These are phyloP conservation scores for Diaporthe caulivora DNA, from an alignment of 2,329 filamentous ascomycete species.

Conservation along the genomic window DNA sequence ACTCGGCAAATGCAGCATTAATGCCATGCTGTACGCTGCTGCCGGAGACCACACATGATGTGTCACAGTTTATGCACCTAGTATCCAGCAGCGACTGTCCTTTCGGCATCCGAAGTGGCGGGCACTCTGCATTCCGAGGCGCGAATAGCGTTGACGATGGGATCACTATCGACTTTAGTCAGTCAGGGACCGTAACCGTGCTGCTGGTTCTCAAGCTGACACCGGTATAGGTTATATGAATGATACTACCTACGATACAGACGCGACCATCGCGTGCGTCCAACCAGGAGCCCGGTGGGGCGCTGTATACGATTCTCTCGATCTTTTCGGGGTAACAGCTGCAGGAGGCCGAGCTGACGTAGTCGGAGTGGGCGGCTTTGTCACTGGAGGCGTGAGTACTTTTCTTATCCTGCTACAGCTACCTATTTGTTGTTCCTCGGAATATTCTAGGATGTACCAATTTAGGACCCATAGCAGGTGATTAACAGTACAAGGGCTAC, in stretches of 20 bases:
- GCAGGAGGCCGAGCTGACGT: conserved; percentile 44
- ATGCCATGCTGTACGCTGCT: conserved; percentile 6
- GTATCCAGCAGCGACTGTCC: background rate
- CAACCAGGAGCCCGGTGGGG: conserved; percentile 47
- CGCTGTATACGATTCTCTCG: conserved; percentile 44
- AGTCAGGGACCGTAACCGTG: background rate
- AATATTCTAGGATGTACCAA: no score
- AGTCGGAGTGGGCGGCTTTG: conserved; percentile 44
- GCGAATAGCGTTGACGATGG: conserved; percentile 45
- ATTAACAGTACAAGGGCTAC: no score
- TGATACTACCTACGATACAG: conserved; percentile 46
- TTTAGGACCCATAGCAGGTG: no score
- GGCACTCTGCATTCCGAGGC: conserved; percentile 45
- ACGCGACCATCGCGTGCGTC: conserved; percentile 47
- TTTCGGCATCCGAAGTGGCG: conserved; percentile 43
- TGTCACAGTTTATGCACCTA: background rate
- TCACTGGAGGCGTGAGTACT: conserved; percentile 43
- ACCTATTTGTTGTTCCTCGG: no score
- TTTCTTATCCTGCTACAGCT: no score
- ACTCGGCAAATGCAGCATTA: conserved; percentile 26
- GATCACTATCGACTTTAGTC: conserved; percentile 45
- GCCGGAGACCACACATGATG: conserved; percentile 7
- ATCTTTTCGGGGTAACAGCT: conserved; percentile 39
- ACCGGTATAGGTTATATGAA: conserved; percentile 46
- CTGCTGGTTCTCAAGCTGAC: background rate